A percentile compares a stretch with the other conserved stretches of the same genome.
Conservation (phyloP, 805 yeast genomes). For the Scheffersomyces lignosus region DNA sequence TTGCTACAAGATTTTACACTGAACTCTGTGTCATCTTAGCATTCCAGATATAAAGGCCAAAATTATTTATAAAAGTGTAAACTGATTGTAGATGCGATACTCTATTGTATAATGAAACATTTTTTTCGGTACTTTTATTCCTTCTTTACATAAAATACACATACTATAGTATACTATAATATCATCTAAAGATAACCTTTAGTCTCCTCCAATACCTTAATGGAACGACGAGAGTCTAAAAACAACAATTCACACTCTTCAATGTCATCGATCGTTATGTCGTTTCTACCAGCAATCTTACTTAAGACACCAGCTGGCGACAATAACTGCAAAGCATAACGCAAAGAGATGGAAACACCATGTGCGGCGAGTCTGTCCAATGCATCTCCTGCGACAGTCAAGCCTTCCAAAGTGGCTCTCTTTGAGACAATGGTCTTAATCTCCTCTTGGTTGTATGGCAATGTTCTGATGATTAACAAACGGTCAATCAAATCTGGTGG, state of each 20-base stretch:
- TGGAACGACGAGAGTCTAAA: conserved; percentile 82
- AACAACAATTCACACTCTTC: conserved; percentile 83
- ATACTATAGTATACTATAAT: too few species aligned
- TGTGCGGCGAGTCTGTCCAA: conserved; percentile 69
- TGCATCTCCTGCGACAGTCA: conserved; percentile 67
- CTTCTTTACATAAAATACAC: too few species aligned
- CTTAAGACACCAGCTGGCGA: conserved; percentile 89
- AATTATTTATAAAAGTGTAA: too few species aligned
- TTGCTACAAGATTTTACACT: too few species aligned
- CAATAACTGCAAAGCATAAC: conserved; percentile 88
- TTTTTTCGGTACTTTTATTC: too few species aligned
- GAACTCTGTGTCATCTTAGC: too few species aligned
- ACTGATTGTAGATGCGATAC: too few species aligned
- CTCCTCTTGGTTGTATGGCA: conserved; percentile 84
- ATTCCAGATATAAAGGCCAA: too few species aligned
- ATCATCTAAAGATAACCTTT: conserved; percentile 39
- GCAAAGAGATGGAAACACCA: conserved; percentile 77
- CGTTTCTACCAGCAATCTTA: conserved; percentile 67
- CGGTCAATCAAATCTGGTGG: conserved; percentile 95
- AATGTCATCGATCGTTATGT: conserved; percentile 66
- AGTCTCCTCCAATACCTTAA: conserved; percentile 59
- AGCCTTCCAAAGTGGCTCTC: conserved; percentile 75
- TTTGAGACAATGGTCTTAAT: conserved; percentile 78
- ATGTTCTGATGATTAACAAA: conserved; percentile 85
- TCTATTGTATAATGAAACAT: too few species aligned